Conservation (phyloP, 805 yeast genomes). For the Cephaloascus albidus region DNA sequence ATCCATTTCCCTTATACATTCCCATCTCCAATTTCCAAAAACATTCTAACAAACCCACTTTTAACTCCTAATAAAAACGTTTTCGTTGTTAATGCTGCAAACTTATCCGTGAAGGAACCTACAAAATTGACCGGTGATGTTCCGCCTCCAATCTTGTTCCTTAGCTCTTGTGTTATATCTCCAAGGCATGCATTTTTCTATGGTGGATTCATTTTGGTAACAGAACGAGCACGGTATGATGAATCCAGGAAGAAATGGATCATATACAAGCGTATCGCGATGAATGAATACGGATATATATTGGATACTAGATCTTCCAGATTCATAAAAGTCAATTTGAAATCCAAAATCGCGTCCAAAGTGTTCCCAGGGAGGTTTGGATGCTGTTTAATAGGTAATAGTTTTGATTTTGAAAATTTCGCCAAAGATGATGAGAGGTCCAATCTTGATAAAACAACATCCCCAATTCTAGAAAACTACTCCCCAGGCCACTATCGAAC, state of each 20-base stretch:
- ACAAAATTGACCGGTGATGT: constrained; percentile 20
- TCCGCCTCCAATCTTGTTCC: constrained; percentile 45
- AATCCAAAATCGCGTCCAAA: not conserved
- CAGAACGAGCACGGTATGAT: not conserved
- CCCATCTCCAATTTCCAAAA: constrained; percentile 28
- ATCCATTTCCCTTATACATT: constrained; percentile 25
- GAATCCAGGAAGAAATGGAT: constrained; percentile 21
- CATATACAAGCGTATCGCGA: constrained; percentile 28
- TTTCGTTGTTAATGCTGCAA: constrained; percentile 16
- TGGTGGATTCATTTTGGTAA: constrained; percentile 51
- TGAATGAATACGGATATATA: constrained; percentile 50
- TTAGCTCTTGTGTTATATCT: constrained; percentile 40
- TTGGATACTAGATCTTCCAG: constrained; percentile 40
- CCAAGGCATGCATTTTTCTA: constrained; percentile 49
- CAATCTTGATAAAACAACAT: too few species aligned
- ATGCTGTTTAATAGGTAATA: constrained; percentile 14
- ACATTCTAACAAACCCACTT: constrained; percentile 28
- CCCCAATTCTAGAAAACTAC: too few species aligned
- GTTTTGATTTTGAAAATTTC: too few species aligned
- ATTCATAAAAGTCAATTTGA: constrained; percentile 31
- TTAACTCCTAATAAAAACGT: constrained; percentile 24
- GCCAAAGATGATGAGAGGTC: too few species aligned
- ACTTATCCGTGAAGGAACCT: constrained; percentile 12
- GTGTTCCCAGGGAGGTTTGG: constrained; percentile 9
- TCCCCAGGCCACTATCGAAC: too few species aligned